Evolutionary conservation across 2,329 filamentous ascomycete species (phyloP).

Genomic region (Arthrinium puccinioides): DNA sequence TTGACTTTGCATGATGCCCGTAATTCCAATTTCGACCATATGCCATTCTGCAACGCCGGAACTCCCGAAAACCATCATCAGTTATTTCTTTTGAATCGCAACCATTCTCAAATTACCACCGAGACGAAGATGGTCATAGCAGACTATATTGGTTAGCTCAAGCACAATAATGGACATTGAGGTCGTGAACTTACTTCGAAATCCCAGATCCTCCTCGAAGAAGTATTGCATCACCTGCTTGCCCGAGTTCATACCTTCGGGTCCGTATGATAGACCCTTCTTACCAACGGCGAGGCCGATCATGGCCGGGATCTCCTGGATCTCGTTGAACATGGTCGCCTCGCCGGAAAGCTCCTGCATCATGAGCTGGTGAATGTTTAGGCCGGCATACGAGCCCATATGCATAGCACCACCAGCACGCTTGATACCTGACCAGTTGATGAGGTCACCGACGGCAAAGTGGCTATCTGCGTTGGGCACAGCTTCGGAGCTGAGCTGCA

Average conservation of each 20-base stretch:
- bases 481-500: conserved; percentile 31
- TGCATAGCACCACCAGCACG: conserved; percentile 71
- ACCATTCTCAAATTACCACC: too few relatives aligned
- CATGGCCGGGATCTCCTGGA: conserved; percentile 52
- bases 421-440: conserved; percentile 71
- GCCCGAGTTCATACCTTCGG: conserved; percentile 50
- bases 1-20: too few relatives aligned
- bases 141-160: too few relatives aligned
- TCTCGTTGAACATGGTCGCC: conserved; percentile 37
- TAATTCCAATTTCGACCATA: too few relatives aligned
- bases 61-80: too few relatives aligned
- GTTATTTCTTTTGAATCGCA: too few relatives aligned
- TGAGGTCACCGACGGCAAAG: conserved; percentile 64
- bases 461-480: conserved; percentile 53
- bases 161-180: too few relatives aligned
- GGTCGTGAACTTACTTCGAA: conserved; percentile 48
- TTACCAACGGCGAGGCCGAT: conserved; percentile 68
- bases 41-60: too few relatives aligned
- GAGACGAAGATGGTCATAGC: too few relatives aligned
- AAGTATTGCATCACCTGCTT: conserved; percentile 55
- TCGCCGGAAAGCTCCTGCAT: conserved; percentile 30
- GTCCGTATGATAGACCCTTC: conserved; percentile 57
- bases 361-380: conserved; percentile 61
- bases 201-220: conserved; percentile 63
- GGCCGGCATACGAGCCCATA: conserved; percentile 58